Percentiles rank a stretch among this genome's conserved stretches.
Evolutionary conservation across 345 rosid genomes (phyloP).

Genomic region (Ricinus communis): DNA sequence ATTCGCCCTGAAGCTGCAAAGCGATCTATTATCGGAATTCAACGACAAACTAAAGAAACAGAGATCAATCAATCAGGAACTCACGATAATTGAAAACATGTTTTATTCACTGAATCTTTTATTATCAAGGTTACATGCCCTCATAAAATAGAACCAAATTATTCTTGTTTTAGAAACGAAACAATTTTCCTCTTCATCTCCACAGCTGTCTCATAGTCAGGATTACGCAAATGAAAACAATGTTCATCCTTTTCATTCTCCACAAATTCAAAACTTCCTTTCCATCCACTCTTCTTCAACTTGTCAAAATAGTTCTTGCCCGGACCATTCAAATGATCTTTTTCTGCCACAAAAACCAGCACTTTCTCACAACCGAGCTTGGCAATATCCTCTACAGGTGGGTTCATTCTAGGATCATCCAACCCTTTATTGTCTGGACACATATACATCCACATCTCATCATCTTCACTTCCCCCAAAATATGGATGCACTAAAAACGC

Average conservation of each 20-base stretch:
- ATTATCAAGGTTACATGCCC: neutral
- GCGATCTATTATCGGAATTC: neutral
- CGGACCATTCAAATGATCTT: constrained; percentile 28
- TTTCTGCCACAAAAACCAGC: constrained; percentile 38
- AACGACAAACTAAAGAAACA: neutral
- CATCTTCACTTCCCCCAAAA: constrained; percentile 44
- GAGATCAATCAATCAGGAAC: neutral
- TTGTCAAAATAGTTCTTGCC: constrained; percentile 30
- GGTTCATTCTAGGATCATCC: constrained; percentile 46
- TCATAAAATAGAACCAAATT: neutral
- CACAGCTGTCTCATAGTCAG: neutral
- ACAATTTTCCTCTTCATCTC: constrained; percentile 7
- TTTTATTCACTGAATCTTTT: neutral
- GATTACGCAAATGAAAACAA: constrained; percentile 22
- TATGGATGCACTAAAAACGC: constrained; percentile 43
- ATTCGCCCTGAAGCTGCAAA: neutral
- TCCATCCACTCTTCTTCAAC: constrained; percentile 37
- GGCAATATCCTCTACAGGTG: constrained; percentile 32
- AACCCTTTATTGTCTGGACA: constrained; percentile 32
- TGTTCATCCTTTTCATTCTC: constrained; percentile 33
- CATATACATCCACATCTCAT: constrained; percentile 44
- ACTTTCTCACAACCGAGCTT: constrained; percentile 37
- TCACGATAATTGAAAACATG: neutral
- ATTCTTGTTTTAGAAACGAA: constrained; percentile 16
- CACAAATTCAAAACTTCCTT: constrained; percentile 30